phyloP scores from a whole-genome alignment of 2,329 filamentous ascomycete species.

The Aspergillus aculeatinus region DNA sequence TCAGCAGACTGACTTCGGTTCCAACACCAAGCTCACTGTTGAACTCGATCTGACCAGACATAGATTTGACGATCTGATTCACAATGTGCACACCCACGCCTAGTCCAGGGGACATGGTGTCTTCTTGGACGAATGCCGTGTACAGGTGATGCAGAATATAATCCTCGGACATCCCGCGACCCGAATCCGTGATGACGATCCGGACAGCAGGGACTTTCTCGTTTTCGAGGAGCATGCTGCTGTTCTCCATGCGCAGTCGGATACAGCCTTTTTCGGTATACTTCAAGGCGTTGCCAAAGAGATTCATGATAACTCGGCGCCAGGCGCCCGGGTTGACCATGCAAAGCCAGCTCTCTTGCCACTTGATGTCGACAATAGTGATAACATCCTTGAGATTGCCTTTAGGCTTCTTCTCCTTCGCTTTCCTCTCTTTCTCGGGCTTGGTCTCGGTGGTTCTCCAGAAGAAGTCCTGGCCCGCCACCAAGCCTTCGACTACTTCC shows the following conservation, averaged over 20 bases:
- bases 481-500: not conserved
- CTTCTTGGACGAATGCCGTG: slow-evolving; percentile 60
- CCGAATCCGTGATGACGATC: slow-evolving; percentile 26
- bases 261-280: slow-evolving; percentile 11
- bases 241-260: slow-evolving; percentile 20
- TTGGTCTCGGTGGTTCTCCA: not conserved
- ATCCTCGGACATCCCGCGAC: slow-evolving; percentile 30
- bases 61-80: slow-evolving; percentile 34
- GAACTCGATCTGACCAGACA: slow-evolving; percentile 26
- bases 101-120: slow-evolving; percentile 54
- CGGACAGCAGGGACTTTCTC: slow-evolving; percentile 13
- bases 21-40: slow-evolving; percentile 23
- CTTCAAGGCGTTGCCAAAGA: slow-evolving; percentile 14
- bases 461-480: not conserved
- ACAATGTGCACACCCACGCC: slow-evolving; percentile 63
- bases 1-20: slow-evolving; percentile 22
- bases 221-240: not conserved
- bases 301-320: slow-evolving; percentile 14
- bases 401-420: not conserved
- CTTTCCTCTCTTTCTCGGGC: not conserved
- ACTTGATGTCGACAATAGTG: slow-evolving; percentile 10
- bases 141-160: slow-evolving; percentile 41
- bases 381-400: not conserved
- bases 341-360: slow-evolving; percentile 10
- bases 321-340: slow-evolving; percentile 11